Evolutionary conservation across 768 basidiomycete species (phyloP), one percentile per base, ranked within the genome.

Genomic region (Pleurotus eryngii): DNA sequence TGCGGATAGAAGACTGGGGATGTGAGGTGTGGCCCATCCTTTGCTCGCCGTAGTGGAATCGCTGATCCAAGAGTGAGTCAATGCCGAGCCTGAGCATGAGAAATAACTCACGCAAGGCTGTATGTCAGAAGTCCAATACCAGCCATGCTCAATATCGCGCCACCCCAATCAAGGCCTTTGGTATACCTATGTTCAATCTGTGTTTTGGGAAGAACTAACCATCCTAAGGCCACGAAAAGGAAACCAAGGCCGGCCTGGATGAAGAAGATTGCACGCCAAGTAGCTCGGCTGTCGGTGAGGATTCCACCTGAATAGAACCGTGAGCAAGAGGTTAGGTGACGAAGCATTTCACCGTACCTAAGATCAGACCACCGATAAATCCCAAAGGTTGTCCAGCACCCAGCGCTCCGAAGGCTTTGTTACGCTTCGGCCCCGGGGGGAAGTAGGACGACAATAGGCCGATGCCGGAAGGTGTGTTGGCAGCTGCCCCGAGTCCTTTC

Each of bases 131-230:
- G 61, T n/a, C 67, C 72, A 39, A 73, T 59, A 5, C 72, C 72
- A 1, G 63, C 57, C 14, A 67, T 67, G 49, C 72, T 73, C 11
- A 73, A 61, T 9, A 68, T 27, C 3, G 70, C 70, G 20, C 72
- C 72, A 26, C 70, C 66, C 71, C 69, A 72, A 60, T 73, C 72
- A 17, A 73, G 49, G 6, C 72, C 72, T 56, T 70, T 72, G 24
- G 51, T 65, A 55, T 72, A 72, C 37, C 65, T 59, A n/a, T 43
- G 49, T 12, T 57, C 57, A n/a, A 65, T 60, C 11, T 60, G 50
- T 18, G 56, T 55, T 4, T 63, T 59, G 59, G 46, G 40, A 59
- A 68, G 35, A 65, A 64, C 46, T 49, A 61, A 18, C 60, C 55
- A 62, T 4, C 70, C 71, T 6, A 69, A 55, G 14, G 61, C 58